phyloP scores from a whole-genome alignment of 2,329 filamentous ascomycete species.

The Aspergillus phoenicis region DNA sequence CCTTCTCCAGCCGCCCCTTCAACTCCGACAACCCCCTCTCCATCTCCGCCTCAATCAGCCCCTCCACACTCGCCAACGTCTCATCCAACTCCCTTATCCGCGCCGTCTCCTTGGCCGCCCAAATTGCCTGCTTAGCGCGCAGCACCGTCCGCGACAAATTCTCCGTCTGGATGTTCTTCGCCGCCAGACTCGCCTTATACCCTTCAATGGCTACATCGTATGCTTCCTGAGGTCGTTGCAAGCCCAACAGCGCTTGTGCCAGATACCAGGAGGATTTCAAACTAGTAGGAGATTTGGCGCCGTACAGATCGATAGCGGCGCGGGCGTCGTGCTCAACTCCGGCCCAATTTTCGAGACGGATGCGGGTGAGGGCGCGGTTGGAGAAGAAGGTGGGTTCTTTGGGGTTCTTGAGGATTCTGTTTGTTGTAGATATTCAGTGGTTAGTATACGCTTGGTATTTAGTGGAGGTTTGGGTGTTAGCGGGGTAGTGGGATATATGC shows the following conservation, averaged over 20 bases:
- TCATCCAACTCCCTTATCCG: conserved; percentile 50
- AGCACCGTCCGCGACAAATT: conserved; percentile 75
- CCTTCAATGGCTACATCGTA: conserved; percentile 70
- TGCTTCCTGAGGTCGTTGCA: conserved; percentile 73
- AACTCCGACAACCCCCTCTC: conserved; percentile 41
- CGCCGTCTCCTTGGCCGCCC: conserved; percentile 70
- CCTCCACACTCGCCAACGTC: conserved; percentile 45
- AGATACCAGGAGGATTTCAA: conserved; percentile 87
- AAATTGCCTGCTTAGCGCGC: conserved; percentile 79
- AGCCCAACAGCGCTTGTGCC: conserved; percentile 76
- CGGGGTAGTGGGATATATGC: conserved; percentile 14
- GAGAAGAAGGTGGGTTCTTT: conserved; percentile 80
- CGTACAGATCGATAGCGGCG: conserved; percentile 69
- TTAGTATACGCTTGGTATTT: no score
- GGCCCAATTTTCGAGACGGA: conserved; percentile 73
- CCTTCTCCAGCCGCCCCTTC: conserved; percentile 37
- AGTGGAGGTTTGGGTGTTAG: not conserved
- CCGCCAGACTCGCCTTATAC: conserved; percentile 68
- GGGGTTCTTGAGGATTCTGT: conserved; percentile 74
- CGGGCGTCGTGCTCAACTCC: conserved; percentile 77
- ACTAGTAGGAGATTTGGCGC: conserved; percentile 52
- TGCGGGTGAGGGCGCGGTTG: conserved; percentile 81
- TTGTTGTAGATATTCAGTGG: not conserved
- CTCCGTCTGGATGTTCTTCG: conserved; percentile 67
- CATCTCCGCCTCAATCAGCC: conserved; percentile 43